Evolutionary conservation across 2,329 filamentous ascomycete species (phyloP).

Genomic region (Colletotrichum magnum): DNA sequence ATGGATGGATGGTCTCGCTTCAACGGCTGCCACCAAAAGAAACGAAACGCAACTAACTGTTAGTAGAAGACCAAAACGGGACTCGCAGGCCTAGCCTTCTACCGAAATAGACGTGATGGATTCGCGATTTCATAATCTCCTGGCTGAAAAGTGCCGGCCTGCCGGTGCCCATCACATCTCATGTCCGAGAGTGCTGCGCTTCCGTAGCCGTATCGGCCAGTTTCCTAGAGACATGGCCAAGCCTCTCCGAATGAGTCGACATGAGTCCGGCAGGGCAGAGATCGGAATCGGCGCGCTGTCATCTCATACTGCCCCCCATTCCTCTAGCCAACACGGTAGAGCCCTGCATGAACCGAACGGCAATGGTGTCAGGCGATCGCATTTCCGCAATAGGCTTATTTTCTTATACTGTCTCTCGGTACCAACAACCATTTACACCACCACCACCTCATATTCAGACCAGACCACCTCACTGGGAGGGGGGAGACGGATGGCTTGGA

Average conservation of each 20-base stretch:
- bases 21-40: conserved; percentile 8
- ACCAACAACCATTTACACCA: background rate
- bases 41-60: conserved; percentile 23
- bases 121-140: conserved; percentile 6
- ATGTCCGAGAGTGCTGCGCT: conserved; percentile 4
- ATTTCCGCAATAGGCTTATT: conserved; percentile 26
- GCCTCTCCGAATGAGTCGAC: conserved; percentile 5
- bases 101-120: conserved; percentile 33
- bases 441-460: conserved; percentile 17
- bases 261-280: conserved; percentile 9
- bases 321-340: conserved; percentile 15
- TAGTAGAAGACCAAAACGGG: conserved; percentile 1
- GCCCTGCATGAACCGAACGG: conserved; percentile 28
- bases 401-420: conserved; percentile 2
- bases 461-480: background rate
- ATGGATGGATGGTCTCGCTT: background rate
- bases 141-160: conserved; percentile 4
- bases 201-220: background rate
- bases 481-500: background rate
- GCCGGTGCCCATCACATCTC: conserved; percentile 1
- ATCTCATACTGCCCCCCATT: conserved; percentile 18
- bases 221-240: conserved; percentile 4
- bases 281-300: conserved; percentile 20
- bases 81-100: background rate
- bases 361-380: conserved; percentile 28